Evolutionary conservation across 345 rosid genomes (phyloP), one percentile per base, ranked within the genome.

Genomic region (Populus davidiana): DNA sequence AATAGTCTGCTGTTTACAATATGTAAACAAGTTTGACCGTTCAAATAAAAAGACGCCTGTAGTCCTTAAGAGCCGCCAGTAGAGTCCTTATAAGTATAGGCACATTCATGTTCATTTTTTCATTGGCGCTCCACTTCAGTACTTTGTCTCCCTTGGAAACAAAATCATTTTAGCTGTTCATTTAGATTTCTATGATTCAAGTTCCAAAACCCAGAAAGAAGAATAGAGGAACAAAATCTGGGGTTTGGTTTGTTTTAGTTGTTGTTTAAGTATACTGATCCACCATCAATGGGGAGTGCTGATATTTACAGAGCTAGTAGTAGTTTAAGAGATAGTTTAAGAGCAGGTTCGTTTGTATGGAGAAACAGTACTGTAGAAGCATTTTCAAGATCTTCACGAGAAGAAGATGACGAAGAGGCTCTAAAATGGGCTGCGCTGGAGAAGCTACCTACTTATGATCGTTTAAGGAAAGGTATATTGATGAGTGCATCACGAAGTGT

Each of bases 391-490:
- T 91, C 97, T 4, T 85, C 90, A 11, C 47, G 89, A 39, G 88
- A 86, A 5, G 96, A 84, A 75, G 87, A 90, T 52, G 97, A 90
- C 1, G 91, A 88, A 62, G 88, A 88, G 62, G 88, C 86, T 27
- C 79, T 88, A 9, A 78, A 77, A 69, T 88, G 91, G 89, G 91
- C 91, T 1, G 88, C 86, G 0, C 79, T 86, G 8, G 87, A 86
- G 85, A 89, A 73, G 67, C 81, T 89, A 35, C 91, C 90, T 0
- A 86, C 88, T 6, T 75, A 67, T 63, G 77, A 71, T 31, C 86
- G 91, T 44, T 43, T 84, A 25, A 77, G 85, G 83, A 89, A 75
- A 80, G 87, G 88, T 16, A 76, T 89, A 73, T 62, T 89, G 23
- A 21, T 21, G 6, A 78, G 75, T 25, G 70, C 73, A 2, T 71